A percentile compares a stretch with the other conserved stretches of the same genome.
phyloP scores from a whole-genome alignment of 768 basidiomycete species.

The Termitomyces sp. region DNA sequence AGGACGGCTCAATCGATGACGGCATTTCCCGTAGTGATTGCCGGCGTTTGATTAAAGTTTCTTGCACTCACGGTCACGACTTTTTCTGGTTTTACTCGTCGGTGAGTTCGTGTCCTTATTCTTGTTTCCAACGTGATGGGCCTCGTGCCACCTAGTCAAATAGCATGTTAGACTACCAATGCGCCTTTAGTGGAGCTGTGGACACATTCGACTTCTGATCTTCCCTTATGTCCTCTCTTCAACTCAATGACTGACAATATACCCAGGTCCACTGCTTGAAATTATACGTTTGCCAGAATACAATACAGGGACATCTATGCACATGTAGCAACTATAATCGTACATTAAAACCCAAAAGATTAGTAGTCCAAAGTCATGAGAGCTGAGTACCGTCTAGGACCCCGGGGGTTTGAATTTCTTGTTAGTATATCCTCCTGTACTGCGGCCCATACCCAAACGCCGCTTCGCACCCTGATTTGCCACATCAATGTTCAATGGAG shows the following conservation, averaged over 20 bases:
- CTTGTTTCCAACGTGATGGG: slow-evolving; percentile 26
- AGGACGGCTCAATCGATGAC: not conserved
- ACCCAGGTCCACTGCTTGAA: not conserved
- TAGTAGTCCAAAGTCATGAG: not conserved
- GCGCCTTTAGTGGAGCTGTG: slow-evolving; percentile 31
- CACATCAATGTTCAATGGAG: not conserved
- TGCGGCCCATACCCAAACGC: slow-evolving; percentile 58
- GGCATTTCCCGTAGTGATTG: slow-evolving; percentile 2
- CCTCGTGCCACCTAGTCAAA: slow-evolving; percentile 30
- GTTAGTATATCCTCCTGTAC: slow-evolving; percentile 47
- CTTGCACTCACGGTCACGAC: no score
- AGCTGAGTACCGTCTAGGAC: slow-evolving; percentile 12
- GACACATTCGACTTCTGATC: slow-evolving; percentile 31
- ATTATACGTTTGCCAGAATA: not conserved
- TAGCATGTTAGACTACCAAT: slow-evolving; percentile 52
- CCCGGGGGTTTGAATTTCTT: slow-evolving; percentile 65
- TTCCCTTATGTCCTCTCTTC: not conserved
- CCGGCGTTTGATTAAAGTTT: slow-evolving; percentile 1
- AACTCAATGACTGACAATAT: slow-evolving; percentile 1
- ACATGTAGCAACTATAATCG: not conserved
- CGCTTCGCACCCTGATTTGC: slow-evolving; percentile 37
- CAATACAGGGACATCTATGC: not conserved
- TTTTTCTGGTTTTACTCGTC: not conserved
- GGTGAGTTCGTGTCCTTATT: slow-evolving; percentile 14
- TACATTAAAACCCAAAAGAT: not conserved